Evolutionary conservation across 2,329 filamentous ascomycete species (phyloP), one percentile per base, ranked within the genome.

Genomic region (Zymoseptoria crescenta): DNA sequence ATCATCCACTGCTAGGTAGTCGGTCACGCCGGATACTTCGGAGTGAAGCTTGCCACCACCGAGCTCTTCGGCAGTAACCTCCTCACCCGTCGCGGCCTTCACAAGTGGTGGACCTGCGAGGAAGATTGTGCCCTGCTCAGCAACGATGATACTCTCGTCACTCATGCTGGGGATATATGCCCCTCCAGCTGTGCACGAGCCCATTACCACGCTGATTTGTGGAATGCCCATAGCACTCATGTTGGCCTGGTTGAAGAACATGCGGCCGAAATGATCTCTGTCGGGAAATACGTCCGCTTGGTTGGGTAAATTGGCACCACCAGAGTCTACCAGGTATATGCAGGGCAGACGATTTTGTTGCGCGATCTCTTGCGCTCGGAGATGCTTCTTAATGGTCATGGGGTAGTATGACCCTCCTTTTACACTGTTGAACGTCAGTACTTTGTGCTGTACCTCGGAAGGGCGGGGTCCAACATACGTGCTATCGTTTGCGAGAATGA

Each of bases 331-430:
- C 24, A 99, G 82, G 76, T 97, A 99, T 72, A 99, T 89, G 74
- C 93, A 97, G 0, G 85, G 85, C 8, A 88, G 74, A 60, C 84
- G 87, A 74, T 97, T 97, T 73, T 97, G 90, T 65, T 89, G 84
- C 0, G 93, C 93, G 64, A 97, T 88, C 28, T 88, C 86, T 74
- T 99, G 94, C 4, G 93, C 93, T 62, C 93, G 85, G 16, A 97
- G 80, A 74, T 97, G 94, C 80, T 99, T 99, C 79, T 96, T 96
- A 60, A 97, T 90, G 0, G 93, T 99, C 67, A 97, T 91, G 1
- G 93, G 93, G 72, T 93, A 97, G 76, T 99, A 99, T 1, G 93
- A 96, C 24, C 93, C 93, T 56, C 93, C 93, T 77, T 97, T 99
- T 70, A 97, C 93, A 19, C 68, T 72, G 55, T 56, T 45, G 9